These are phyloP conservation scores for Babesia microti DNA, from an alignment of 169 alveolate species.

Conservation along the genomic window DNA sequence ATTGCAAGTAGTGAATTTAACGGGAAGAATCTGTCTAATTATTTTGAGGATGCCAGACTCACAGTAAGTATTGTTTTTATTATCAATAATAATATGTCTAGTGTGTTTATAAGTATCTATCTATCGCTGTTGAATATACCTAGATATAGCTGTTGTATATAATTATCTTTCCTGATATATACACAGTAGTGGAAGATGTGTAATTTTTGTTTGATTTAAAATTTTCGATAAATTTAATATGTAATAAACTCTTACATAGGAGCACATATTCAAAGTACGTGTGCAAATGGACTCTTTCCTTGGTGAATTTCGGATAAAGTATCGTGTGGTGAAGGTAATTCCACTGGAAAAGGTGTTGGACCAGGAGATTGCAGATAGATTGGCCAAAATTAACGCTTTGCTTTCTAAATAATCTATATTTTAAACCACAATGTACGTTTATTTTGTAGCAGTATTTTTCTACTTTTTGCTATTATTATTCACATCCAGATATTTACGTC, in stretches of 20 bases:
- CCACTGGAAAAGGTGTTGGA: conserved; percentile 13
- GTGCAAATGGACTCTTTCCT: conserved; percentile 29
- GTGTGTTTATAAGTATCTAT: no score
- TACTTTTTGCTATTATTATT: no score
- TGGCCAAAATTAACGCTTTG: conserved; percentile 23
- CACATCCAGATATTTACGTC: no score
- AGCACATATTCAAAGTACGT: conserved; percentile 25
- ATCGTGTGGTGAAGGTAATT: conserved; percentile 21
- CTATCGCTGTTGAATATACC: no score
- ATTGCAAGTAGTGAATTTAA: conserved; percentile 11
- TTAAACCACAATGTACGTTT: conserved; percentile 2
- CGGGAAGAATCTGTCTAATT: conserved; percentile 31
- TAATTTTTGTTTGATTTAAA: no score
- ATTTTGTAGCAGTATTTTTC: conserved; percentile 3
- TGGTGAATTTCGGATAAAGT: conserved; percentile 33
- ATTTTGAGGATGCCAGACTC: conserved; percentile 46
- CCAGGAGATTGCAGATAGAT: conserved; percentile 11
- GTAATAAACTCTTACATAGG: no score
- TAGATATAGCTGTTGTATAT: no score
- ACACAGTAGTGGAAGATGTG: no score
- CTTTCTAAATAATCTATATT: no score
- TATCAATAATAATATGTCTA: no score
- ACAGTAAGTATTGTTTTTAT: conserved; percentile 9
- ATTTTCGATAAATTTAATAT: no score
- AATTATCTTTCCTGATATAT: no score